These are phyloP conservation scores for Populus euphratica DNA, from an alignment of 345 rosid genomes.

Conservation along the genomic window DNA sequence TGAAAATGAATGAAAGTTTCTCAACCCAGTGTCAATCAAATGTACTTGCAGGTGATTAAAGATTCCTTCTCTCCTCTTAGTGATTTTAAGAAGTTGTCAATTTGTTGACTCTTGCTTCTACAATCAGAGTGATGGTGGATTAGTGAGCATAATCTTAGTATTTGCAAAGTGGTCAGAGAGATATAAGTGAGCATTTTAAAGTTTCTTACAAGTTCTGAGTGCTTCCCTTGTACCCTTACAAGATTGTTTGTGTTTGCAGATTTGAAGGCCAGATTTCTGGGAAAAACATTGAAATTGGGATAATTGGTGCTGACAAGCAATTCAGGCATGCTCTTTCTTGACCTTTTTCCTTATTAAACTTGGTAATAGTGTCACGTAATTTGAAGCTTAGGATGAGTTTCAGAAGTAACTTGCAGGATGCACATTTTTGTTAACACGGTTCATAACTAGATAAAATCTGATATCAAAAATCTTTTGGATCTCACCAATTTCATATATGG, in stretches of 20 bases:
- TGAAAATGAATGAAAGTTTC: too few relatives aligned
- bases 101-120: neutral
- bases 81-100: neutral
- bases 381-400: neutral
- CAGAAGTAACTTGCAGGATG: neutral
- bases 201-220: neutral
- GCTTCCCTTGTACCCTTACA: neutral
- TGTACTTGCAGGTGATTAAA: too few relatives aligned
- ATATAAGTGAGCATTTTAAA: neutral
- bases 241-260: conserved; percentile 35
- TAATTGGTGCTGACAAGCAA: conserved; percentile 67
- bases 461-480: neutral
- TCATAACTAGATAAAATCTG: neutral
- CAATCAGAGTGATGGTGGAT: neutral
- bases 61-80: too few relatives aligned
- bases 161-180: neutral
- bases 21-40: too few relatives aligned
- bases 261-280: conserved; percentile 76
- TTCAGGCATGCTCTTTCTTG: conserved; percentile 48
- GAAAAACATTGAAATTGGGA: conserved; percentile 86
- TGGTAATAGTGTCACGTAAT: neutral
- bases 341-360: neutral
- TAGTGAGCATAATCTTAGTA: neutral
- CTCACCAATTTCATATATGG: neutral
- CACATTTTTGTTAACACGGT: neutral